Evolutionary conservation across 2,329 filamentous ascomycete genomes (phyloP).

Genomic region (Dryadomyces sulphureus): DNA sequence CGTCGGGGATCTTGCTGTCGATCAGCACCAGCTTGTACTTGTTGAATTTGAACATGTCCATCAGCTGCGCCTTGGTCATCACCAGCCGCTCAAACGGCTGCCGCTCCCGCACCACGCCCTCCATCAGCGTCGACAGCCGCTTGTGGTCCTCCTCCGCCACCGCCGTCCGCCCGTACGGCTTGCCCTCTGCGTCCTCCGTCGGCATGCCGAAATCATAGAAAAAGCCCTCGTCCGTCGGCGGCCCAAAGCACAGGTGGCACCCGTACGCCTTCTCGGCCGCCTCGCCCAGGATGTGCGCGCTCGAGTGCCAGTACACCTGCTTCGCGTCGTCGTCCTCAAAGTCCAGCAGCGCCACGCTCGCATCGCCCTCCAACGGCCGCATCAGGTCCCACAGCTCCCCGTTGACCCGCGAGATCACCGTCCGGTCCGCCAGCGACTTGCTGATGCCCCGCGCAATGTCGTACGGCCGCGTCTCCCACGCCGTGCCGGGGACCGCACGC

Average conservation of each 20-base stretch:
- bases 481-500: constrained; percentile 55
- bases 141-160: constrained; percentile 72
- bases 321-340: constrained; percentile 65
- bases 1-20: constrained; percentile 77
- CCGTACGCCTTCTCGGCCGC: constrained; percentile 82
- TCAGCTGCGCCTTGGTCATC: constrained; percentile 77
- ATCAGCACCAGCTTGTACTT: constrained; percentile 99
- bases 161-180: constrained; percentile 19
- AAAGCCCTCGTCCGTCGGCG: constrained; percentile 81
- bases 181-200: constrained; percentile 32
- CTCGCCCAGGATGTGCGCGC: constrained; percentile 90
- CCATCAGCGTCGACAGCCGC: constrained; percentile 65
- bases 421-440: constrained; percentile 74
- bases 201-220: constrained; percentile 93
- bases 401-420: constrained; percentile 74
- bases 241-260: constrained; percentile 85
- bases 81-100: constrained; percentile 84
- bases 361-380: constrained; percentile 75
- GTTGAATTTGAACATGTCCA: constrained; percentile 96
- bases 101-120: constrained; percentile 87
- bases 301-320: constrained; percentile 96
- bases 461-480: constrained; percentile 83
- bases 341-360: constrained; percentile 68
- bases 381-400: constrained; percentile 85
- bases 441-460: constrained; percentile 65